Conservation (phyloP, 768 basidiomycete species). For the Phaeotremella fagi region DNA sequence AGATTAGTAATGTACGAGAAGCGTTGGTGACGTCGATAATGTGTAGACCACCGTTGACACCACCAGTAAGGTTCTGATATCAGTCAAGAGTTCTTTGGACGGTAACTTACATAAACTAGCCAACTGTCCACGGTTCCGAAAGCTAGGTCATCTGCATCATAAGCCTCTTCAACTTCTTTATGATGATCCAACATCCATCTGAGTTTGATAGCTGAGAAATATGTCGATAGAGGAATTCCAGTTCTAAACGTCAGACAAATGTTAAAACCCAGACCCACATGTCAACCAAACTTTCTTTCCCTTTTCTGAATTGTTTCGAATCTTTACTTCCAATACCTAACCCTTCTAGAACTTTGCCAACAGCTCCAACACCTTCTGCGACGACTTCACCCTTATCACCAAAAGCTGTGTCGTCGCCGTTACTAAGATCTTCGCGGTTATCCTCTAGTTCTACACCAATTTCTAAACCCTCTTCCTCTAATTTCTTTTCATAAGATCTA, state of each 20-base stretch:
- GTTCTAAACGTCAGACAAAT: slow-evolving; percentile 55
- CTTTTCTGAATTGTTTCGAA: slow-evolving; percentile 31
- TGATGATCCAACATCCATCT: slow-evolving; percentile 94
- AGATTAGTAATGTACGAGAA: slow-evolving; percentile 87
- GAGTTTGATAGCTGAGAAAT: slow-evolving; percentile 95
- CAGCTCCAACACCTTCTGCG: slow-evolving; percentile 4
- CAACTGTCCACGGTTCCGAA: slow-evolving; percentile 98
- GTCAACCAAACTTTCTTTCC: slow-evolving; percentile 42
- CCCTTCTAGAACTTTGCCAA: slow-evolving; percentile 28
- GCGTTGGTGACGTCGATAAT: slow-evolving; percentile 93
- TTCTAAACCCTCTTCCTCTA: slow-evolving; percentile 70
- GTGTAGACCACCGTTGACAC: slow-evolving; percentile 64
- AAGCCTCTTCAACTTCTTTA: slow-evolving; percentile 67
- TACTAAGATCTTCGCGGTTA: too few species aligned
- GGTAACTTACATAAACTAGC: slow-evolving; percentile 70
- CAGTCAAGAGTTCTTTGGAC: background rate
- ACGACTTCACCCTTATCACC: slow-evolving; percentile 32
- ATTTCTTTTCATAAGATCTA: slow-evolving; percentile 68
- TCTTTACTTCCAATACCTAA: slow-evolving; percentile 33
- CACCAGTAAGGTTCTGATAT: slow-evolving; percentile 73
- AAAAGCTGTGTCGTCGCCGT: too few species aligned
- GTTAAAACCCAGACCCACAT: slow-evolving; percentile 25
- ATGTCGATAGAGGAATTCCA: slow-evolving; percentile 90
- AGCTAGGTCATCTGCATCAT: slow-evolving; percentile 70
- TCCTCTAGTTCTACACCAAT: too few species aligned